Evolutionary conservation across 202 grass and related monocot species (phyloP).

Genomic region (Sporobolus alterniflorus): DNA sequence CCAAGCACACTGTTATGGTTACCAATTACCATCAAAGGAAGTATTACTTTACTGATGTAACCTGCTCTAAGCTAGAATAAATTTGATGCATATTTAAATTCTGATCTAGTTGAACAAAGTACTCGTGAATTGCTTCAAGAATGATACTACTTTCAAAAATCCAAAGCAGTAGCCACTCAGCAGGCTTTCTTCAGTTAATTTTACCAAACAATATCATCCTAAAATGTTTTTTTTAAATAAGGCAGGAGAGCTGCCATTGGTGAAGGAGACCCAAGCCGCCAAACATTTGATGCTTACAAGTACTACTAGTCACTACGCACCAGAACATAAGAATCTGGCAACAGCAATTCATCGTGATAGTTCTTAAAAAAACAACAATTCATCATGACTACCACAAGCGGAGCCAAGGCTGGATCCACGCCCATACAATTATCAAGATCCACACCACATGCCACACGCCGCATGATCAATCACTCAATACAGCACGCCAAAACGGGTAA

Average conservation of each 20-base stretch:
- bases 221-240: too few species aligned
- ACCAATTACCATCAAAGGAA: not conserved
- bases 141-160: not conserved
- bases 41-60: slow-evolving; percentile 3
- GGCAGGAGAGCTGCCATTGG: too few species aligned
- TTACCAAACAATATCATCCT: not conserved
- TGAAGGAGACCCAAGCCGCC: too few species aligned
- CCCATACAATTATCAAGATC: slow-evolving; percentile 20
- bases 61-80: not conserved
- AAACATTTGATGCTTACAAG: not conserved
- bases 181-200: not conserved
- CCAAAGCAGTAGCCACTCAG: not conserved
- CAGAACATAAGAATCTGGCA: slow-evolving; percentile 2
- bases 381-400: slow-evolving; percentile 38
- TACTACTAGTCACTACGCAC: not conserved
- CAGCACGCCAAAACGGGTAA: not conserved
- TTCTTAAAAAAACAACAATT: not conserved
- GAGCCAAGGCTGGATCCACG: slow-evolving; percentile 37
- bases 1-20: slow-evolving; percentile 74
- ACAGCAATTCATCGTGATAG: slow-evolving; percentile 15
- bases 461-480: slow-evolving; percentile 51
- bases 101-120: not conserved
- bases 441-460: slow-evolving; percentile 15
- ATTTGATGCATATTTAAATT: not conserved
- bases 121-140: not conserved